These are phyloP conservation scores for Leccinum holopus DNA, from an alignment of 1,284 basidiomycete genomes.

Conservation along the genomic window DNA sequence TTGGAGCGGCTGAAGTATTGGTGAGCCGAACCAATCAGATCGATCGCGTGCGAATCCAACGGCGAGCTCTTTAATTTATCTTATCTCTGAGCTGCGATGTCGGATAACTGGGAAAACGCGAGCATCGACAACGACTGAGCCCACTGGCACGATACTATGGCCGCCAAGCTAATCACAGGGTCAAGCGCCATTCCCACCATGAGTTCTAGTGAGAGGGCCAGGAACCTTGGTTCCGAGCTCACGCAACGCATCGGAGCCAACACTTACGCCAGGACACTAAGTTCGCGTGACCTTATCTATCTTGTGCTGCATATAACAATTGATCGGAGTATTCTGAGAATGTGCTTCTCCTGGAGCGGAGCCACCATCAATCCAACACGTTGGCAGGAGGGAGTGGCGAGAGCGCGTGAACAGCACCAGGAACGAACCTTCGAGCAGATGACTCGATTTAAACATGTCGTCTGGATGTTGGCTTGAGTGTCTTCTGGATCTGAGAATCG, in stretches of 20 bases:
- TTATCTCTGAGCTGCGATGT: constrained; percentile 3
- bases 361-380: background rate
- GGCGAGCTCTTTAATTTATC: background rate
- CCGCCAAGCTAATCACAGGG: background rate
- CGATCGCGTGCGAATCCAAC: background rate
- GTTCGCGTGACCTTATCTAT: background rate
- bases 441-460: background rate
- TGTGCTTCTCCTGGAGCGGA: background rate
- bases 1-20: background rate
- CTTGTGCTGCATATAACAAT: background rate
- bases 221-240: background rate
- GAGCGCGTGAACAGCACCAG: background rate
- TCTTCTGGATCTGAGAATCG: no score
- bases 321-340: background rate
- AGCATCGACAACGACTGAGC: background rate
- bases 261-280: background rate
- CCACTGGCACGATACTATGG: no score
- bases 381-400: background rate
- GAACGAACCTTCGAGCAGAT: background rate
- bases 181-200: background rate
- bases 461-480: background rate
- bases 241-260: background rate
- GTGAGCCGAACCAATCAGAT: background rate
- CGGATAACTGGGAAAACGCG: constrained; percentile 6
- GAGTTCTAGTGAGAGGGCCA: background rate